Evolutionary conservation across 2,329 filamentous ascomycete genomes (phyloP).

Genomic region (Proliferodiscus dingleyae): DNA sequence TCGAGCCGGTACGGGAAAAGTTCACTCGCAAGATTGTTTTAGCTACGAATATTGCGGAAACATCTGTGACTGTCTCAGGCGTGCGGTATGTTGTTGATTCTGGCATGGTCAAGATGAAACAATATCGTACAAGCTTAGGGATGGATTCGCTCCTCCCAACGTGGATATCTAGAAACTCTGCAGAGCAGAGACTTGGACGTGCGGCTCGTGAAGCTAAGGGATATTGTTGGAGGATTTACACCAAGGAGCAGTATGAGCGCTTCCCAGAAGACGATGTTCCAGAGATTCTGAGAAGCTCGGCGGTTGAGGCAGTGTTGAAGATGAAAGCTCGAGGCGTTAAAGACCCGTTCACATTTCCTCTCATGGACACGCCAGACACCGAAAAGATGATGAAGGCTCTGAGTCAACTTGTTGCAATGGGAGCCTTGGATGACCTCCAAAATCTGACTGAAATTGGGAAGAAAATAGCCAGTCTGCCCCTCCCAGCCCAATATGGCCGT

Average conservation of each 20-base stretch:
- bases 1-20: slow-evolving; percentile 65
- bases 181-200: slow-evolving; percentile 84
- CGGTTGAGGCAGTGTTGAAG: slow-evolving; percentile 78
- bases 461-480: slow-evolving; percentile 76
- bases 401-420: slow-evolving; percentile 72
- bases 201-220: slow-evolving; percentile 89
- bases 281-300: slow-evolving; percentile 86
- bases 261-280: slow-evolving; percentile 73
- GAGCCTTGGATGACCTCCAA: slow-evolving; percentile 68
- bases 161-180: slow-evolving; percentile 87
- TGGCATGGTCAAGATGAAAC: slow-evolving; percentile 91
- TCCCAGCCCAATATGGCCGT: slow-evolving; percentile 74
- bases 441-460: slow-evolving; percentile 68
- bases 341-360: slow-evolving; percentile 75
- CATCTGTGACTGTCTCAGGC: slow-evolving; percentile 90
- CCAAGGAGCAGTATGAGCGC: slow-evolving; percentile 65
- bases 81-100: slow-evolving; percentile 89
- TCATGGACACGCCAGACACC: slow-evolving; percentile 74
- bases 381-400: slow-evolving; percentile 79
- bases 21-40: slow-evolving; percentile 84
- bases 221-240: slow-evolving; percentile 86
- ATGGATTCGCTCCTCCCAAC: slow-evolving; percentile 89
- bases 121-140: slow-evolving; percentile 77
- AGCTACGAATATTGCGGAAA: slow-evolving; percentile 97
- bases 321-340: slow-evolving; percentile 90